Evolutionary conservation across 75 land plant species (phyloP).

Genomic region (Larix kaempferi): DNA sequence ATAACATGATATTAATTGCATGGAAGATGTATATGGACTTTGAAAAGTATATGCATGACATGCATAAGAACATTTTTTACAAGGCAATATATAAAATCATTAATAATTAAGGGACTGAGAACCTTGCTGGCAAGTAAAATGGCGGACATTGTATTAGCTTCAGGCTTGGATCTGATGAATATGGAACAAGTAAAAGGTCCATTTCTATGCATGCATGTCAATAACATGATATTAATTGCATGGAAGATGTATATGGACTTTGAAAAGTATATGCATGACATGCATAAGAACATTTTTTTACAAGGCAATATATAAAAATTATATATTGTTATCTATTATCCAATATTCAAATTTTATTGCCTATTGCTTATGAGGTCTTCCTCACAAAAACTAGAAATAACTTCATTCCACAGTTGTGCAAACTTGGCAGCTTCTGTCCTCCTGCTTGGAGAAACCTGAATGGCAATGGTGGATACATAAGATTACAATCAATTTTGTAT

Average conservation of each 20-base stretch:
- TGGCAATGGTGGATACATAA: neutral
- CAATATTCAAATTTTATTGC: slow-evolving; percentile 28
- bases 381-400: slow-evolving; percentile 89
- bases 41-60: too few species aligned
- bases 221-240: neutral
- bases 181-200: slow-evolving; percentile 94
- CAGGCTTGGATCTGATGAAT: slow-evolving; percentile 82
- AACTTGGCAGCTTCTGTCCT: slow-evolving; percentile 94
- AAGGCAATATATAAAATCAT: neutral
- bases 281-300: neutral
- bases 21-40: too few species aligned
- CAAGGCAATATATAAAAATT: neutral
- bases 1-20: too few species aligned
- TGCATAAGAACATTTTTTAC: too few species aligned
- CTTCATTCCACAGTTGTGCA: slow-evolving; percentile 98
- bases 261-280: neutral
- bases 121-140: slow-evolving; percentile 99
- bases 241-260: neutral
- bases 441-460: slow-evolving; percentile 50
- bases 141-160: slow-evolving; percentile 98
- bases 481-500: neutral
- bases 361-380: slow-evolving; percentile 96
- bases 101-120: neutral
- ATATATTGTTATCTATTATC: neutral
- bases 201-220: slow-evolving; percentile 65